Conservation (phyloP, 2,329 filamentous ascomycete genomes). For the Thermothelomyces thermophilus region DNA sequence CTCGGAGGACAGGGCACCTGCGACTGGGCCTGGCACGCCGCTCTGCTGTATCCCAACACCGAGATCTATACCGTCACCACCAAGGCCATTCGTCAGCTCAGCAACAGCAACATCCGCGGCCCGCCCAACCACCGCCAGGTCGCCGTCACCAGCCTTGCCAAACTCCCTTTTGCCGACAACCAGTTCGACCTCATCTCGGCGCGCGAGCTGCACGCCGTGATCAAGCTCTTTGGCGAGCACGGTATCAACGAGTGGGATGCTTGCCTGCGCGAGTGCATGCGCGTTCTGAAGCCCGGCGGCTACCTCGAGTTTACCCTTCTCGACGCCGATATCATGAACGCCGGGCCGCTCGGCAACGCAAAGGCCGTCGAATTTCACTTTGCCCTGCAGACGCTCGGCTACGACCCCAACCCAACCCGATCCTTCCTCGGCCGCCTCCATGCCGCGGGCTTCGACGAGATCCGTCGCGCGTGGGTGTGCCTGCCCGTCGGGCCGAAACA, state of each 20-base stretch:
- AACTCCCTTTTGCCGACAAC: conserved; percentile 75
- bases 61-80: conserved; percentile 85
- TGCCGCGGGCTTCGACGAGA: conserved; percentile 68
- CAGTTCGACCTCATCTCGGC: conserved; percentile 91
- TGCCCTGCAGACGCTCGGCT: conserved; percentile 80
- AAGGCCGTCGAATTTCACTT: conserved; percentile 90
- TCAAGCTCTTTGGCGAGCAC: conserved; percentile 65
- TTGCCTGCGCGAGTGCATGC: conserved; percentile 78
- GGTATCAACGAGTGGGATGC: conserved; percentile 80
- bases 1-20: conserved; percentile 78
- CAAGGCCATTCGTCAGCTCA: conserved; percentile 61
- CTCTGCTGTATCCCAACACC: conserved; percentile 74
- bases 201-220: conserved; percentile 74
- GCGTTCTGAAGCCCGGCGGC: conserved; percentile 86
- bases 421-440: conserved; percentile 69
- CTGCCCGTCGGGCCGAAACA: conserved; percentile 64
- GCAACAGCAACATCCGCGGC: conserved; percentile 70
- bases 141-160: conserved; percentile 67
- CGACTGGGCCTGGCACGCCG: conserved; percentile 95
- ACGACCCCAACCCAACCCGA: conserved; percentile 79
- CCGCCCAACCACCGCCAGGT: conserved; percentile 84
- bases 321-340: conserved; percentile 83
- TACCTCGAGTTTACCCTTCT: conserved; percentile 87
- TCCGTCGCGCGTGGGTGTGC: conserved; percentile 82
- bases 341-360: conserved; percentile 70